Conservation (phyloP, 2,329 filamentous ascomycete genomes). For the Bipolaris sorokiniana region DNA sequence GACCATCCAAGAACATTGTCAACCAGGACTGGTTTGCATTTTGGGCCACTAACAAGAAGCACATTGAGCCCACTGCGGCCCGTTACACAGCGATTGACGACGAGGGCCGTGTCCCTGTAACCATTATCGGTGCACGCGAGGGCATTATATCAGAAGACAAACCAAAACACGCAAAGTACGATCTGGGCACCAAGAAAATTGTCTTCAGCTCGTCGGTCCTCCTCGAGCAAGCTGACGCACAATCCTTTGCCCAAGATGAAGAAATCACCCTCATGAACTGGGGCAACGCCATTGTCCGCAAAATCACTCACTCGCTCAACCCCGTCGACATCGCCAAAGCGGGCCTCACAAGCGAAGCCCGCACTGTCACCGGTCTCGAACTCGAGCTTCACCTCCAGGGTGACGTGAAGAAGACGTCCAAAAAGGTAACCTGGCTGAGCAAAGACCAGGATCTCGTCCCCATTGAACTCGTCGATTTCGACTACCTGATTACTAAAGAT, state of each 20-base stretch:
- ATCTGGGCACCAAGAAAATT: constrained; percentile 85
- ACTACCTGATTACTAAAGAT: constrained; percentile 94
- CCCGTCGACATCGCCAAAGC: constrained; percentile 53
- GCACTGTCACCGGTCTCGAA: constrained; percentile 69
- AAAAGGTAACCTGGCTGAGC: constrained; percentile 95
- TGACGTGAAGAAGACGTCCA: constrained; percentile 92
- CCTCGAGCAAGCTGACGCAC: constrained; percentile 85
- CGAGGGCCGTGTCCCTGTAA: constrained; percentile 73
- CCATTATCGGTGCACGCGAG: constrained; percentile 66
- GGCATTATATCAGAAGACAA: constrained; percentile 70
- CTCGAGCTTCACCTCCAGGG: constrained; percentile 89
- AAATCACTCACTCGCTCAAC: constrained; percentile 63
- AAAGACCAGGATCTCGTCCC: constrained; percentile 77
- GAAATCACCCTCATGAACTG: constrained; percentile 97
- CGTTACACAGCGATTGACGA: constrained; percentile 65
- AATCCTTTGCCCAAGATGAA: constrained; percentile 80
- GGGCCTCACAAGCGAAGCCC: constrained; percentile 37
- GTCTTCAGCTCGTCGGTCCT: constrained; percentile 79
- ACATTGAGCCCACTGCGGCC: constrained; percentile 57
- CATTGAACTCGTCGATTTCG: constrained; percentile 90
- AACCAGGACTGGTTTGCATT: constrained; percentile 79
- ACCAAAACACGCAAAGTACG: constrained; percentile 89
- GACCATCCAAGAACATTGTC: constrained; percentile 81
- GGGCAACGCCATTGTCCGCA: constrained; percentile 84
- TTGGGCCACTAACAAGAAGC: constrained; percentile 62